Evolutionary conservation across 805 yeast genomes (phyloP).

Genomic region (Candida parachauliodes): DNA sequence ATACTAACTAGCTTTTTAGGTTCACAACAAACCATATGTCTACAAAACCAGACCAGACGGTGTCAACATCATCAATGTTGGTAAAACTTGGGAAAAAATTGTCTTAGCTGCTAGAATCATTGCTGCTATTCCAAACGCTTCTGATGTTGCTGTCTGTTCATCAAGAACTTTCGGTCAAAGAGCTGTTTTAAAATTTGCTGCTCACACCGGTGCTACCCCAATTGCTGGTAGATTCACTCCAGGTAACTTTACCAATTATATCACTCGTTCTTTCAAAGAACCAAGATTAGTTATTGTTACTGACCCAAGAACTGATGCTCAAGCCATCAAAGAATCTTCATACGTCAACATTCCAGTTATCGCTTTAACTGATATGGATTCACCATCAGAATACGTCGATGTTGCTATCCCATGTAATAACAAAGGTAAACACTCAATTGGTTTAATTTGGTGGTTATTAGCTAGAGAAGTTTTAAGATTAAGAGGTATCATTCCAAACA

Average conservation of each 20-base stretch:
- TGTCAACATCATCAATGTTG: constrained; percentile 96
- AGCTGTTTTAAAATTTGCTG: constrained; percentile 98
- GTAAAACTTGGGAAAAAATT: constrained; percentile 99
- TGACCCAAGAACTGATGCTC: constrained; percentile 99
- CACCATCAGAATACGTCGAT: constrained; percentile 98
- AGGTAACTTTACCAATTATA: constrained; percentile 99
- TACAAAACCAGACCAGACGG: constrained; percentile 99
- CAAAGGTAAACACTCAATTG: constrained; percentile 99
- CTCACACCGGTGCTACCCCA: constrained; percentile 99
- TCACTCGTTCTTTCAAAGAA: constrained; percentile 99
- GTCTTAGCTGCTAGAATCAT: constrained; percentile 99
- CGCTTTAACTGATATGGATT: constrained; percentile 97
- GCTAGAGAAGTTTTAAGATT: constrained; percentile 99
- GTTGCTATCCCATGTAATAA: constrained; percentile 99
- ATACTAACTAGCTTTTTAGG: constrained; percentile 39
- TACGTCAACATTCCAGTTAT: constrained; percentile 99
- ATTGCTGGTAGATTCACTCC: constrained; percentile 99
- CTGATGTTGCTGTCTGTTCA: constrained; percentile 98
- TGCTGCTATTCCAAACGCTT: constrained; percentile 98
- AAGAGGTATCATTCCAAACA: constrained; percentile 95
- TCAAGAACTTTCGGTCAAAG: constrained; percentile 99
- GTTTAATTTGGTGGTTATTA: constrained; percentile 99
- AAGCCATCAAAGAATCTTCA: constrained; percentile 99
- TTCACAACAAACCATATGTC: constrained; percentile 95
- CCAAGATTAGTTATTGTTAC: constrained; percentile 99